phyloP scores from a whole-genome alignment of 208 protist genomes.

The Blastocrithidia nonstop region DNA sequence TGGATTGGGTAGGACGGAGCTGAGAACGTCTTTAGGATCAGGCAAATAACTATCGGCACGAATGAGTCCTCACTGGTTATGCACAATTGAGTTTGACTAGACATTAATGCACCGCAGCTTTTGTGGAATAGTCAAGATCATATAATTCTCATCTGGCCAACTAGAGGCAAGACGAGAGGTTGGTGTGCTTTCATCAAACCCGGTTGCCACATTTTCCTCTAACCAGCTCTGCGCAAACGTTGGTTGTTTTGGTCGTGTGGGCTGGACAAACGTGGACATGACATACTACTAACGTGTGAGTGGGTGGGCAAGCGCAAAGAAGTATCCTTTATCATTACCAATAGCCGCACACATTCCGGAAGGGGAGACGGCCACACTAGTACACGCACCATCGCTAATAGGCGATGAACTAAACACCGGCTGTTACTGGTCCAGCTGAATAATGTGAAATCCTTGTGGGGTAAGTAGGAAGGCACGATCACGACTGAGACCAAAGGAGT shows the following conservation, averaged over 20 bases:
- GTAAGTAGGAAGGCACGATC: conserved; percentile 62
- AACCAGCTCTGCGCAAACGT: conserved; percentile 52
- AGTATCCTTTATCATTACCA: conserved; percentile 75
- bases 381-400: conserved; percentile 41
- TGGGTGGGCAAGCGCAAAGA: conserved; percentile 60
- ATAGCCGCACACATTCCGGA: conserved; percentile 68
- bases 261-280: conserved; percentile 62
- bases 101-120: conserved; percentile 59
- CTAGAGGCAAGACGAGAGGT: conserved; percentile 33
- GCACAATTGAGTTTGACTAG: conserved; percentile 21
- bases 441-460: conserved; percentile 53
- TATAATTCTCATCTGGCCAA: conserved; percentile 80
- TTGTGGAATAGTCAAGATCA: conserved; percentile 71
- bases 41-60: conserved; percentile 64
- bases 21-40: conserved; percentile 77
- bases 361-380: conserved; percentile 50
- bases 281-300: conserved; percentile 52
- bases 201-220: conserved; percentile 44
- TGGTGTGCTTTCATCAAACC: conserved; percentile 36
- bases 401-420: conserved; percentile 38
- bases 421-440: conserved; percentile 52
- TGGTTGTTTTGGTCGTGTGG: conserved; percentile 34
- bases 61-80: conserved; percentile 59
- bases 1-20: conserved; percentile 58
- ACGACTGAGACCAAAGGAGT: conserved; percentile 29